Evolutionary conservation across 148 eudicot species (phyloP), one percentile per base, ranked within the genome.

Genomic region (Nepenthes mirabilis): DNA sequence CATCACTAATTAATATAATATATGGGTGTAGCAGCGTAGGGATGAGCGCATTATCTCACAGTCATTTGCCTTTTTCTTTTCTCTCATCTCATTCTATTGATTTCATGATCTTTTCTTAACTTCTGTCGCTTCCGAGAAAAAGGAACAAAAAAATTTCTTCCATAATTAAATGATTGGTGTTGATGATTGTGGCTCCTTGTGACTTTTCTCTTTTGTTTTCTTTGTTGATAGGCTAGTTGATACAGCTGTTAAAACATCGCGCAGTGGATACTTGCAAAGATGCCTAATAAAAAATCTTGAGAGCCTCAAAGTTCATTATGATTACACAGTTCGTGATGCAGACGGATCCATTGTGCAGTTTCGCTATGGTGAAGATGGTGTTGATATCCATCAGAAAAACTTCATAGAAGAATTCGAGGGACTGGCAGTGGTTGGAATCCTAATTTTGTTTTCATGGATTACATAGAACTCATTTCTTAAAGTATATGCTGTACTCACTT

Each of bases 201-300:
- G 23, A 12, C 8, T 9, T 57, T 45, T 50, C 34, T 23, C 56
- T n/a, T 14, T 37, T 11, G 53, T 50, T 61, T 34, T 62, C 37
- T 23, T 34, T 74, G 43, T 6, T 10, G 43, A 47, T 68, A 93
- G 98, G 74, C 70, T 93, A 60, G 99, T 93, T 58, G 99, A 93
- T 70, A 93, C 98, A 47, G 98, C 98, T 33, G 98, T 93, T 11
- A 93, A 93, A 80, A 93, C 99, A 52, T 88, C 99, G 71, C 96
- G 99, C 34, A 93, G 99, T 82, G 99, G 99, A 65, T 93, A 93
- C 79, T 76, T 93, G 36, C 99, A 93, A 69, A 74, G 99, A 70
- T 93, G 99, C 66, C 73, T 93, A 62, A 65, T 93, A 43, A 93
- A 93, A 78, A 93, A 93, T 63, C 83, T 93, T 1, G 99, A 93